Base-by-base conservation (phyloP, 768 basidiomycete genomes). In the Fibroporia radiculosa region DNA sequence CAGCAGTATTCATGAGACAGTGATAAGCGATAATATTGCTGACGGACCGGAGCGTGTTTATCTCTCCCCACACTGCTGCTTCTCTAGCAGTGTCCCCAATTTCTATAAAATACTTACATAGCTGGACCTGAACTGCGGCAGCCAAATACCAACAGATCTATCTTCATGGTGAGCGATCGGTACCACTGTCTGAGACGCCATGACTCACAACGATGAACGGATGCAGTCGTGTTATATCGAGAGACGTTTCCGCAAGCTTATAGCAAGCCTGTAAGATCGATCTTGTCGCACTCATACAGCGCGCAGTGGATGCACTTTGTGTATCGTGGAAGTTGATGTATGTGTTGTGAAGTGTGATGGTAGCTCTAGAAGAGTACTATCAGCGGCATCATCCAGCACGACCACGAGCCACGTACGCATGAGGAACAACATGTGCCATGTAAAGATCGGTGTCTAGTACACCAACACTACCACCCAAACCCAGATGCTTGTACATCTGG, bases 81-180 rank as follows among this genome's bases (percentile, higher is more conserved):
- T 92, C 88, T 50, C 78, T 69, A 39, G 76, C 76, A 12, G 69
- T 67, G 62, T 91, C 86, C n/a, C 81, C 79, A 36, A 77, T 77
- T 59, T 90, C 85, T 48, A 92, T 90, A 57, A 81, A 84, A 56
- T 86, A 80, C 58, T 86, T 88, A 73, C 88, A 92, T 29, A 87
- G 68, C 54, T 91, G 87, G 37, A 91, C 79, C 58, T 89, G 82
- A 3, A 91, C 84, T 4, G 86, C 87, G 12, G 89, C 88, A 6
- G 88, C 89, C 13, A 92, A 77, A 62, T 92, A 91, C 88, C 88
- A 92, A 60, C 87, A 89, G 36, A 91, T 90, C 85, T 88, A 37
- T 8, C 10, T 8, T 8, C 29, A 22, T 10, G 10, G 29, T 31
- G 1, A 28, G 43, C 54, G 51, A 40, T 52, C 25, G 44, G 18